Evolutionary conservation across 1,139 yeast genomes (phyloP).

Genomic region (Geotrichum europaeum): DNA sequence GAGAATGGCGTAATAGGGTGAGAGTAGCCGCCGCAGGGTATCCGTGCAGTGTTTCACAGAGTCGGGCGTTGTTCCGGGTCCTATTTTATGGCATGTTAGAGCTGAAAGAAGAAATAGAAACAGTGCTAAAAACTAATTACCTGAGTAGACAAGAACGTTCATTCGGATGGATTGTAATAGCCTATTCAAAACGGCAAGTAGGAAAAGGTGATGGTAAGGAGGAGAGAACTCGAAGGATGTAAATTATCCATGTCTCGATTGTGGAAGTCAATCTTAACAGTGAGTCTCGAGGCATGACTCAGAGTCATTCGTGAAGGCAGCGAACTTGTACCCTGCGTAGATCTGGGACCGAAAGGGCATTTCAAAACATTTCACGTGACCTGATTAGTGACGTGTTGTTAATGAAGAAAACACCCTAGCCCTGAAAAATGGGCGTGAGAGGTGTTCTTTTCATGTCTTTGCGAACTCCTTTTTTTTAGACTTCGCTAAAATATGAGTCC

Average conservation of each 20-base stretch:
- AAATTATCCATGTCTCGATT: background rate
- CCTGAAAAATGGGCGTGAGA: background rate
- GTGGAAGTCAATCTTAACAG: background rate
- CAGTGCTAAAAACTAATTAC: conserved; percentile 25
- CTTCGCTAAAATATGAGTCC: background rate
- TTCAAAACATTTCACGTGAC: background rate
- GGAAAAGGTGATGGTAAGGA: background rate
- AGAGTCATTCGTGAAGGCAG: background rate
- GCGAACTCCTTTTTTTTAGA: background rate
- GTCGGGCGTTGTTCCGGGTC: conserved; percentile 83
- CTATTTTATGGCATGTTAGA: conserved; percentile 27
- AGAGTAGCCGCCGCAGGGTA: conserved; percentile 63
- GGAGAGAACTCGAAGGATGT: background rate
- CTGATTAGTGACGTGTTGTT: conserved; percentile 8
- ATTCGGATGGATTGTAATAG: conserved; percentile 32
- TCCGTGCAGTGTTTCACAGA: conserved; percentile 80
- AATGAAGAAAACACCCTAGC: background rate
- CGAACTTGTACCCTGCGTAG: background rate
- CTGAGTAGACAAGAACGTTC: conserved; percentile 78
- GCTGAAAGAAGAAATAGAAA: background rate
- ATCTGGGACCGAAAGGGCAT: background rate
- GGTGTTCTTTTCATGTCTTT: background rate
- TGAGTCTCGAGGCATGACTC: background rate
- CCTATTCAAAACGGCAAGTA: background rate
- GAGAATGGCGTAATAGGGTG: conserved; percentile 84